phyloP scores from a whole-genome alignment of 2,329 filamentous ascomycete species.

The Cercospora sp. region DNA sequence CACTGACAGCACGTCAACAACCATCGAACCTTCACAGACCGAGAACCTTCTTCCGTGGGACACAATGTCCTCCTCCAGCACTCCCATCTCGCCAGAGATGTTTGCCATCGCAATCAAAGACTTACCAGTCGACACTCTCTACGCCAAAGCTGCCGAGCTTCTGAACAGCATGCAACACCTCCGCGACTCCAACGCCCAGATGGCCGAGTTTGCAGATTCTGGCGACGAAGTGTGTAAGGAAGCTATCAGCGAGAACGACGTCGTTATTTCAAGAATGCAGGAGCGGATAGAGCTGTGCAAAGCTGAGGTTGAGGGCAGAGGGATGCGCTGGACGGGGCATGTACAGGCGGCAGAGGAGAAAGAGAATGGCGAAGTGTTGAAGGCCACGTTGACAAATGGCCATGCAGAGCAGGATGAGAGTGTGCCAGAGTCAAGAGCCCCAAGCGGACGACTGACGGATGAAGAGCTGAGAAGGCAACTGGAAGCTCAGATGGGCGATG shows the following conservation, averaged over 20 bases:
- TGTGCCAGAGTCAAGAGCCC: slow-evolving; percentile 16
- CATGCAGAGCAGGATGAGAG: slow-evolving; percentile 21
- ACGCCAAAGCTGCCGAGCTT: slow-evolving; percentile 73
- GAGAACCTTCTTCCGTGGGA: slow-evolving; percentile 21
- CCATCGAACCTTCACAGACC: slow-evolving; percentile 18
- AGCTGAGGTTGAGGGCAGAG: slow-evolving; percentile 64
- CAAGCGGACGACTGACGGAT: slow-evolving; percentile 55
- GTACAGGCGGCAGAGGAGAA: neutral
- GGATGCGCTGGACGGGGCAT: slow-evolving; percentile 52
- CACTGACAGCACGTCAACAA: slow-evolving; percentile 5
- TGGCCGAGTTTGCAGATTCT: slow-evolving; percentile 65
- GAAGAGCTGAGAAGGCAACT: slow-evolving; percentile 60
- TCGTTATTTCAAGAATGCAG: slow-evolving; percentile 67
- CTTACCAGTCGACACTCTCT: slow-evolving; percentile 65
- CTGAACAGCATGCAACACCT: slow-evolving; percentile 74
- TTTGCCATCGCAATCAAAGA: slow-evolving; percentile 61
- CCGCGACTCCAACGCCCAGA: slow-evolving; percentile 70
- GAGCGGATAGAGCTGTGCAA: slow-evolving; percentile 65
- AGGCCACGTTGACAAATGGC: slow-evolving; percentile 27
- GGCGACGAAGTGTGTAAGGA: slow-evolving; percentile 70
- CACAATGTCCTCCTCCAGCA: slow-evolving; percentile 24
- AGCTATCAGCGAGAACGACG: slow-evolving; percentile 70
- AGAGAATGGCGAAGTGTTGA: slow-evolving; percentile 27
- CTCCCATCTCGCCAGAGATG: slow-evolving; percentile 33
- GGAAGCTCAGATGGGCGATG: slow-evolving; percentile 56